These are phyloP conservation scores for Ilex asprella DNA, from an alignment of 257 asterid genomes.

Conservation along the genomic window DNA sequence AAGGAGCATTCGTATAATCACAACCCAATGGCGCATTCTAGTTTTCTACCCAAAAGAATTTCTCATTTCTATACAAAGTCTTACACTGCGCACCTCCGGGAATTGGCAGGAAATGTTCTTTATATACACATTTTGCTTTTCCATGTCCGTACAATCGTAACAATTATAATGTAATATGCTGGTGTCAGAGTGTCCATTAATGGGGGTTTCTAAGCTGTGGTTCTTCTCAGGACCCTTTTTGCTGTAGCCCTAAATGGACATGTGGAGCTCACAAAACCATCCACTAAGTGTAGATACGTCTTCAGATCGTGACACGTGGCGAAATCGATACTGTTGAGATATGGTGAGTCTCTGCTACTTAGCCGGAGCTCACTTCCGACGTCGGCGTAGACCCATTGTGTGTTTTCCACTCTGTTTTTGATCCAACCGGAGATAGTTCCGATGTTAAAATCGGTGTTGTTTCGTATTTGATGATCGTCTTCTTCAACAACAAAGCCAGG, in stretches of 20 bases:
- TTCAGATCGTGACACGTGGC: constrained; percentile 83
- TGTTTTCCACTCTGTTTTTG: constrained; percentile 47
- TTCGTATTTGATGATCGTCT: constrained; percentile 1
- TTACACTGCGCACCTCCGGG: too few relatives aligned
- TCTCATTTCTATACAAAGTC: too few relatives aligned
- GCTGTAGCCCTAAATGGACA: constrained; percentile 81
- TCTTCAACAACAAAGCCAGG: constrained; percentile 74
- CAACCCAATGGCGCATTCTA: too few relatives aligned
- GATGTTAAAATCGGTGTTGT: not conserved
- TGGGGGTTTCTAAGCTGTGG: not conserved
- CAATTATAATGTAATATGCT: too few relatives aligned
- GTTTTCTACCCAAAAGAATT: too few relatives aligned
- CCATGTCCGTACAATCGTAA: too few relatives aligned
- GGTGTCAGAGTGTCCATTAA: too few relatives aligned
- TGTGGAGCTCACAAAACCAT: constrained; percentile 64
- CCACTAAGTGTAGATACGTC: constrained; percentile 71
- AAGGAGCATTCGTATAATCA: too few relatives aligned
- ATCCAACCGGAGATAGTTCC: constrained; percentile 37
- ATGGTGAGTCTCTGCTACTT: constrained; percentile 71
- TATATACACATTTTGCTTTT: too few relatives aligned
- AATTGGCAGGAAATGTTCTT: too few relatives aligned
- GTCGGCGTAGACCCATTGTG: constrained; percentile 85
- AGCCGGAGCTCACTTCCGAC: constrained; percentile 91
- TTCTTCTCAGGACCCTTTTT: constrained; percentile 31
- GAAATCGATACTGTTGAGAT: constrained; percentile 29